Evolutionary conservation across 305 asterid genomes (phyloP), one percentile per base, ranked within the genome.

Genomic region (Lippia alba): DNA sequence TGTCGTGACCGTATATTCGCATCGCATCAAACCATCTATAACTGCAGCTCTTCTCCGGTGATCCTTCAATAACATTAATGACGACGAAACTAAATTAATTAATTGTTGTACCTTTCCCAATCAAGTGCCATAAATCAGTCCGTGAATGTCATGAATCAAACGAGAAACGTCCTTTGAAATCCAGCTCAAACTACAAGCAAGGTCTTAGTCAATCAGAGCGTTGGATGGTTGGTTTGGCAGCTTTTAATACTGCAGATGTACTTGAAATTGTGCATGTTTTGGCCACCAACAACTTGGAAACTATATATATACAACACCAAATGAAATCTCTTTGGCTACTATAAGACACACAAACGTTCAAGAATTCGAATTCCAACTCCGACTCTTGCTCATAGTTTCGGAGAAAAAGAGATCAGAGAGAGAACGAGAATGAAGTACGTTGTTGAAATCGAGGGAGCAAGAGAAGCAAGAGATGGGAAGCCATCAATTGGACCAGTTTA

Each of bases 401-500:
- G 15, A 49, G 55, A n/a, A 6, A 19, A 3, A 8, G 30, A 20
- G 8, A 41, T 54, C 39, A 64, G 49, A 39, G 62, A 58, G 50
- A 80, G 71, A 61, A 71, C 76, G 62, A 66, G 33, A 54, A 80
- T 61, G 79, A 88, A 79, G 72, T 91, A 71, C 36, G 72, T 85
- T 7, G 85, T 85, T 16, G 90, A 89, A 82, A 75, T 89, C 51
- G 96, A 84, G 75, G 78, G 87, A 60, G 91, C 87, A 59, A 85
- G 63, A 73, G 87, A 84, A 83, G 83, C 78, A 0, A 67, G 59
- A 82, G 74, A 80, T 67, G 91, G 89, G 77, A 91, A 69, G 68
- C 89, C 93, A 40, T 82, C 97, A 49, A 72, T 80, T 48, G 97
- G 96, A 0, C 79, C 97, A 17, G 96, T 87, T 75, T 89, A 81